A percentile compares a stretch with the other conserved stretches of the same genome.
These are phyloP conservation scores for Scutellaria barbata DNA, from an alignment of 257 asterid species.

Conservation along the genomic window DNA sequence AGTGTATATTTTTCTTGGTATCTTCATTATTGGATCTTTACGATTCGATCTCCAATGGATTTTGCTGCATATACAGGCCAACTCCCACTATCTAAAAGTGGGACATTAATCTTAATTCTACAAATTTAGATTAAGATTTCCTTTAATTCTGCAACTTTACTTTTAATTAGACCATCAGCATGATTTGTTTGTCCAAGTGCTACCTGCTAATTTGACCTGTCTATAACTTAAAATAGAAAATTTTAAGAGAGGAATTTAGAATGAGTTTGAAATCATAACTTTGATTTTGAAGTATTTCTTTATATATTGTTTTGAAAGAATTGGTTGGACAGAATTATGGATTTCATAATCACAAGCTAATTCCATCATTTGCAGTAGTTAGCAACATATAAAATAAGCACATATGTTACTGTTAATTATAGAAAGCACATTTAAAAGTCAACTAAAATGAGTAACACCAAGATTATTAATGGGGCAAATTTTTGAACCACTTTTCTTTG, in stretches of 20 bases:
- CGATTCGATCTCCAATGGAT: constrained; percentile 21
- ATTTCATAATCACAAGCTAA: background rate
- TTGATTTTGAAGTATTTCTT: no score
- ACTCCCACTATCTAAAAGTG: constrained; percentile 20
- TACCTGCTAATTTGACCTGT: no score
- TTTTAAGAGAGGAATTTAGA: no score
- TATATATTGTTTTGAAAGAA: no score
- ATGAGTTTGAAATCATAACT: no score
- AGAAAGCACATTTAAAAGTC: constrained; percentile 18
- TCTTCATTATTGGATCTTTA: background rate
- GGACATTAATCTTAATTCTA: constrained; percentile 22
- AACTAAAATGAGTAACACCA: constrained; percentile 17
- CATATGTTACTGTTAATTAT: constrained; percentile 10
- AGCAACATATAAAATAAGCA: background rate
- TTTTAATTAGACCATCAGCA: background rate
- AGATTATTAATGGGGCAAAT: constrained; percentile 1
- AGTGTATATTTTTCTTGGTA: background rate
- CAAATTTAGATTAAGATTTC: background rate
- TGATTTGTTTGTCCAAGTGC: background rate
- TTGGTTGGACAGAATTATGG: background rate
- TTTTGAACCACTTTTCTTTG: background rate
- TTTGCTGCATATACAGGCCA: constrained; percentile 13
- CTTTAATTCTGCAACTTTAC: background rate
- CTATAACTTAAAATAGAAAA: background rate
- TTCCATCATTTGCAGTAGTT: background rate